Conservation (phyloP, 352 stramenopile species). For the Globisporangium takayamanum region DNA sequence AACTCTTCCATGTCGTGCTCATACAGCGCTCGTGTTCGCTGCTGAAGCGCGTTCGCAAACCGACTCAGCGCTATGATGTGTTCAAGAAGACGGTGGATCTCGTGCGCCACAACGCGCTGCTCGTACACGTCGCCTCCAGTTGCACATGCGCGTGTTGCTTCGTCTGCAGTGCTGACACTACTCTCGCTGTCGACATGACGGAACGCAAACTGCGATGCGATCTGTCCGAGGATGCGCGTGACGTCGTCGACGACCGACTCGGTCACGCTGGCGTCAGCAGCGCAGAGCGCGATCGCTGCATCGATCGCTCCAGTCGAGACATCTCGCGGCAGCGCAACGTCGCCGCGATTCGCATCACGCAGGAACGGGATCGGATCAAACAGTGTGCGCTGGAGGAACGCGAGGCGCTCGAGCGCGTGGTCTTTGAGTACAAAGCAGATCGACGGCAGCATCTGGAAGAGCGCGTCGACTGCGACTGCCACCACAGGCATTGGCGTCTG, state of each 20-base stretch:
- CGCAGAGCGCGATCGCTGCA: constrained; percentile 18
- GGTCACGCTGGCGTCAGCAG: not conserved
- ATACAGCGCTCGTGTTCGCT: constrained; percentile 20
- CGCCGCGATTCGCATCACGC: constrained; percentile 11
- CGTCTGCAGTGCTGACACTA: not conserved
- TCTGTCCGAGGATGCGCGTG: constrained; percentile 22
- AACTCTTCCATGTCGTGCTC: constrained; percentile 17
- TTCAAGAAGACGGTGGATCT: constrained; percentile 25
- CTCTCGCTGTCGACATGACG: constrained; percentile 14
- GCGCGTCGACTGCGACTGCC: constrained; percentile 16
- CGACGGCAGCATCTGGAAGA: constrained; percentile 29
- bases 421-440: constrained; percentile 45
- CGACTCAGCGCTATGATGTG: constrained; percentile 24
- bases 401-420: constrained; percentile 26
- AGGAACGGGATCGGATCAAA: constrained; percentile 42
- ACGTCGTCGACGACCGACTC: constrained; percentile 30
- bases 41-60: constrained; percentile 27
- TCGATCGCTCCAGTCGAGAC: constrained; percentile 22
- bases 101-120: constrained; percentile 16
- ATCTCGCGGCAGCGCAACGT: constrained; percentile 18
- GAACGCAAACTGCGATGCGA: constrained; percentile 31
- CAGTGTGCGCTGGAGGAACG: constrained; percentile 22
- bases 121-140: constrained; percentile 17
- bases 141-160: constrained; percentile 7
- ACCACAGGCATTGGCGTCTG: constrained; percentile 19